Evolutionary conservation across 139 green algal species (phyloP), one percentile per base, ranked within the genome.

Genomic region (Asterochloris sp.): DNA sequence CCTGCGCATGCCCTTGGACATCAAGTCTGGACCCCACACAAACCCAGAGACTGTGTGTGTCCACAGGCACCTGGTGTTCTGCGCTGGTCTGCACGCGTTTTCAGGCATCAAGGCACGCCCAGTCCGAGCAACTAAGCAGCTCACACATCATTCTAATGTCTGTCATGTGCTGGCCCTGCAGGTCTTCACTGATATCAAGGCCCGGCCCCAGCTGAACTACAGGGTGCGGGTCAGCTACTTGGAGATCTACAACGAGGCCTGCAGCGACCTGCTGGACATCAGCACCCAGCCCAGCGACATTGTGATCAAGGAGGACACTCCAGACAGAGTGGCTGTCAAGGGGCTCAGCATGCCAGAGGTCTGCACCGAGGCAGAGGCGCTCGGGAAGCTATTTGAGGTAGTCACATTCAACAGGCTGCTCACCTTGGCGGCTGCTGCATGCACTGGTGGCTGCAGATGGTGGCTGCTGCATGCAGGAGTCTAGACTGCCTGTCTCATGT

Each of bases 241-340:
- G 26, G 87, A 91, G 68, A 86, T 91, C 19, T 91, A 91, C 87
- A 91, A 91, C 78, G 87, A 91, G 83, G 38, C 28, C 24, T 81
- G 87, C 47, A 73, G 38, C 16, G 87, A 91, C 75, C 80, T 91
- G 83, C 83, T 88, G 54, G 76, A 69, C 67, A 61, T 80, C 27
- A 74, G 69, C n/a, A 71, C 81, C 62, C 29, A 64, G 14, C 47
- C 75, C 47, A 27, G 62, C 24, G 74, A 83, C 78, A 79, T 89
- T 71, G 61, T n/a, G 76, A 79, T 88, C 62, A 78, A 67, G 12
- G 85, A 86, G 24, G 54, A 84, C n/a, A 78, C 64, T 66, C 81
- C 71, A 64, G 76, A 80, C 17, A 47, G 62, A 17, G 69, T 86
- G 9, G 60, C 54, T n/a, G 24, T 86, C 13, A 86, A 79, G 66